phyloP scores from a whole-genome alignment of 2,329 filamentous ascomycete species.

The Penicillium sclerotiorum region DNA sequence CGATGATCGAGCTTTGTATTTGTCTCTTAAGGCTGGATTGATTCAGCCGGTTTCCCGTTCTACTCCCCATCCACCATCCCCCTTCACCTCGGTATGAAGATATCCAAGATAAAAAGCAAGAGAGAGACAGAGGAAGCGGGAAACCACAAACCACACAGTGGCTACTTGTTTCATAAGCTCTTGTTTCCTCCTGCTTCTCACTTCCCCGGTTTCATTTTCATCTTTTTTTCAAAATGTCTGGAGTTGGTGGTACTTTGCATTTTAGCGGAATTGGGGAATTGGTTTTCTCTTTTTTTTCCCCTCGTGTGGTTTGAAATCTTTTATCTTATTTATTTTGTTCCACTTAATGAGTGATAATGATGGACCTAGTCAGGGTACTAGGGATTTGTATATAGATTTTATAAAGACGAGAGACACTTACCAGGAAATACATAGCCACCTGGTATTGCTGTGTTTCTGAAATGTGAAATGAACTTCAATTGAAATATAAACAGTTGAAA shows the following conservation, averaged over 20 bases:
- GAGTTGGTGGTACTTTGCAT: slow-evolving; percentile 2
- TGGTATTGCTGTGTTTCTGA: slow-evolving; percentile 1
- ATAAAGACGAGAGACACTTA: background rate
- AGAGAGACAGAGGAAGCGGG: no score
- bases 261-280: slow-evolving; percentile 7
- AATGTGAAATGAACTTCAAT: slow-evolving; percentile 4
- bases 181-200: background rate
- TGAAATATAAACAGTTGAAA: slow-evolving; percentile 2
- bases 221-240: background rate
- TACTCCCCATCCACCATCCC: background rate
- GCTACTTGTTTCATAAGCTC: no score
- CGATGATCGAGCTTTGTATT: slow-evolving; percentile 39
- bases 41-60: slow-evolving; percentile 5
- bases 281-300: no score
- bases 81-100: no score
- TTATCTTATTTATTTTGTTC: no score
- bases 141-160: no score
- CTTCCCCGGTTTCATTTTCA: background rate
- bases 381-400: background rate
- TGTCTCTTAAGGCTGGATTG: background rate
- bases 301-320: no score
- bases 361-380: background rate
- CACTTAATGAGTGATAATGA: background rate
- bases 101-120: no score
- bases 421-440: background rate